phyloP scores from a whole-genome alignment of 768 basidiomycete species.

The Leccinum longicurvipes region DNA sequence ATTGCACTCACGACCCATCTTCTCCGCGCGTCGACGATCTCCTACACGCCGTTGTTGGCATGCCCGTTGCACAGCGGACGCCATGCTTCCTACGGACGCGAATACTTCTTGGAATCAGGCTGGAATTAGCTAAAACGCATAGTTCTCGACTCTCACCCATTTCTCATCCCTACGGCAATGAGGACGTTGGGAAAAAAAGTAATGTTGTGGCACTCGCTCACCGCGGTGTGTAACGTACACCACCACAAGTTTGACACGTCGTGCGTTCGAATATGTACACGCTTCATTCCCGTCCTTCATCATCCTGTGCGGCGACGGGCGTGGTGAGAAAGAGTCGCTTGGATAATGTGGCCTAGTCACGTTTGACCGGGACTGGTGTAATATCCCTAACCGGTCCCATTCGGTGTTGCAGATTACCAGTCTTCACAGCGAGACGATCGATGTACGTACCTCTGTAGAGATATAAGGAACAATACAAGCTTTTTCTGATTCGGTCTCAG shows the following conservation, averaged over 20 bases:
- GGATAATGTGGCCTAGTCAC: not conserved
- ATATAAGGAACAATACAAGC: not conserved
- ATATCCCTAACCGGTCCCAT: not conserved
- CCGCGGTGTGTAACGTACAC: not conserved
- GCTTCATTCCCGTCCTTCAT: constrained; percentile 9
- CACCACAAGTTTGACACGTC: too few relatives aligned
- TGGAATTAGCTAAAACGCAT: not conserved
- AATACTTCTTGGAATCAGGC: constrained; percentile 3
- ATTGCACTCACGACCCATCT: not conserved
- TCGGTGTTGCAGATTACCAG: not conserved
- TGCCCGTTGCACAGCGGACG: not conserved
- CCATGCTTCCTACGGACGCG: constrained; percentile 1
- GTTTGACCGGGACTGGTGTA: not conserved
- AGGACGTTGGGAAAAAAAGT: not conserved
- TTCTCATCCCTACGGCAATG: not conserved
- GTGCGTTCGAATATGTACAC: not conserved
- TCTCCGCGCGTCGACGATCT: constrained; percentile 9
- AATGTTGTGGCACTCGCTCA: not conserved
- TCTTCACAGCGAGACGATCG: not conserved
- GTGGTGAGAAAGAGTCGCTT: not conserved
- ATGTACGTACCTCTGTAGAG: not conserved
- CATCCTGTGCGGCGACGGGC: not conserved
- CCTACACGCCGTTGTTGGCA: not conserved
- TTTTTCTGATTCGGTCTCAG: not conserved
- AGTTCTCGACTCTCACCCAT: not conserved